phyloP scores from a whole-genome alignment of 495 filamentous ascomycete genomes.

The Hypomontagnella monticulosa region DNA sequence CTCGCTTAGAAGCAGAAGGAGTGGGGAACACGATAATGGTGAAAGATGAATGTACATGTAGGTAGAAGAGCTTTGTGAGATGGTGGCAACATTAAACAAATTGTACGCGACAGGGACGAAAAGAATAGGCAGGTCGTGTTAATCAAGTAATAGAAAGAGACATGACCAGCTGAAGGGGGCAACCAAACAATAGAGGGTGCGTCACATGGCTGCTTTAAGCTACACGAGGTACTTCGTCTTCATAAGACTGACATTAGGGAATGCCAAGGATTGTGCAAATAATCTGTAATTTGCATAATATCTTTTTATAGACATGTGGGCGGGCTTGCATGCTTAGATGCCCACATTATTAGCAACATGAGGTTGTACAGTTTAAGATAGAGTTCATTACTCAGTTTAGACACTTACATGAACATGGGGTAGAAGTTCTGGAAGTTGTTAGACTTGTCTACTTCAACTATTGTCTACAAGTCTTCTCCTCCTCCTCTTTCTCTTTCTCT shows the following conservation, averaged over 20 bases:
- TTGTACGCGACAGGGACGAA: conserved; percentile 15
- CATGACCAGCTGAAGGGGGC: conserved; percentile 14
- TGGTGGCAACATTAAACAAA: conserved; percentile 30
- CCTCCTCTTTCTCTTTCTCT: too few relatives aligned
- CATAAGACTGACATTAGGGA: conserved; percentile 15
- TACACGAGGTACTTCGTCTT: conserved; percentile 13
- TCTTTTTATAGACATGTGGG: not conserved
- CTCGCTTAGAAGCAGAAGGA: conserved; percentile 8
- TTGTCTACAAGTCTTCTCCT: too few relatives aligned
- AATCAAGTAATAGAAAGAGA: conserved; percentile 14
- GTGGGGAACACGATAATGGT: not conserved
- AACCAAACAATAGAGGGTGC: conserved; percentile 4
- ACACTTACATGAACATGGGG: too few relatives aligned
- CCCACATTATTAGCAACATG: too few relatives aligned
- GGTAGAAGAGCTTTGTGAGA: not conserved
- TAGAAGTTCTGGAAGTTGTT: too few relatives aligned
- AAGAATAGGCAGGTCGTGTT: conserved; percentile 27
- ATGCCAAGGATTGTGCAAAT: conserved; percentile 13
- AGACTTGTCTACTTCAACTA: not conserved
- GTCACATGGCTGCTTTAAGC: conserved; percentile 39
- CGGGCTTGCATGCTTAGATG: too few relatives aligned
- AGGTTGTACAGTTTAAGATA: conserved; percentile 1
- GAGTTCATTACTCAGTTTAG: not conserved
- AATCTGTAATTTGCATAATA: conserved; percentile 9
- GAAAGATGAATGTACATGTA: not conserved